Evolutionary conservation across 768 basidiomycete species (phyloP).

Genomic region (Termitomyces sp.): DNA sequence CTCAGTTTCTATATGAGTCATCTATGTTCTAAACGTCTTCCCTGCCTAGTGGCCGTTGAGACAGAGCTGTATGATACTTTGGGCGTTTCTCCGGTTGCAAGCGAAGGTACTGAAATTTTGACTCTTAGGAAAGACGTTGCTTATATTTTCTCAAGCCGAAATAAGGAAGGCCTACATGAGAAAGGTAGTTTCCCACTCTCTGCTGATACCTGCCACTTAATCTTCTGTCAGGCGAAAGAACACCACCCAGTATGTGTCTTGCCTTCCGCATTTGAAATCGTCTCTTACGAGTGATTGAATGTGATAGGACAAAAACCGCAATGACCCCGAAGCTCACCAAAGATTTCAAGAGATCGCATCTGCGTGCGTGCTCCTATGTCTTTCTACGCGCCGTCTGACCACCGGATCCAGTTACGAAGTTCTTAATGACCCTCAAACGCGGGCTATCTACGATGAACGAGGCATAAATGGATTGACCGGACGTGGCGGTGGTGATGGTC

Average conservation of each 20-base stretch:
- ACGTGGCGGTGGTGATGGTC: conserved; percentile 37
- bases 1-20: background rate
- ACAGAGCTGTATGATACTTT: conserved; percentile 86
- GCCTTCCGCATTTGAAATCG: background rate
- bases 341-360: conserved; percentile 89
- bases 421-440: conserved; percentile 63
- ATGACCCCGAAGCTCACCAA: conserved; percentile 77
- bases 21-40: background rate
- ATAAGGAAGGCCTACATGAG: conserved; percentile 94
- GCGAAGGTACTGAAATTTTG: conserved; percentile 49
- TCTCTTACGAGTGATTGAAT: conserved; percentile 3
- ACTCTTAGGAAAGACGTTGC: conserved; percentile 12
- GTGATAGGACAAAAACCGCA: conserved; percentile 85
- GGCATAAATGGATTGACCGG: conserved; percentile 69
- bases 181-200: conserved; percentile 55
- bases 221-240: conserved; percentile 64
- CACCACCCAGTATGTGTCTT: conserved; percentile 69
- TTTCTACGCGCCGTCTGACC: conserved; percentile 3
- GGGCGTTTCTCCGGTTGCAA: conserved; percentile 66
- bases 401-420: conserved; percentile 67
- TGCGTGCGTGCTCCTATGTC: conserved; percentile 53
- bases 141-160: conserved; percentile 49
- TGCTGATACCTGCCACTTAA: conserved; percentile 17
- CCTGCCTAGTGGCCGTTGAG: conserved; percentile 60
- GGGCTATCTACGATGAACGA: conserved; percentile 68